Evolutionary conservation across 2,329 filamentous ascomycete species (phyloP), one percentile per base, ranked within the genome.

Genomic region (Rhynchosporium graminicola): DNA sequence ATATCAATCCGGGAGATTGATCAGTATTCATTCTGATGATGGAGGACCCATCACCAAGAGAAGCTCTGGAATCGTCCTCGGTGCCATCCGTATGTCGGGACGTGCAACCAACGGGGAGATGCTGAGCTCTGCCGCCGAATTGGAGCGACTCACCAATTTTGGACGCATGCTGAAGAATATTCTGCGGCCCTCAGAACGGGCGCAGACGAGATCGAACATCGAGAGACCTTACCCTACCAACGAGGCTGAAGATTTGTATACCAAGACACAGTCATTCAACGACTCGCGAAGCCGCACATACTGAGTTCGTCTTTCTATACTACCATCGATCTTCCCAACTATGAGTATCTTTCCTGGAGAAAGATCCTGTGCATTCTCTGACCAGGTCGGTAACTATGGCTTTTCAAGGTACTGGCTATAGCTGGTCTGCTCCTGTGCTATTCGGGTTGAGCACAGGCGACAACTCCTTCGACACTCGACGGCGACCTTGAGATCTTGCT

Each of bases 211-310:
- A 57, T 54, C 61, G 0, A 58, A 55, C 48, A 60, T 56, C 1
- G 57, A 62, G 36, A 47, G 26, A 6, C n/a, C 40, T 29, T 63
- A 55, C 54, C 60, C 56, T 33, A 62, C 65, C 29, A 63, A 65
- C 54, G 65, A 68, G 13, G 74, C 83, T 13, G 81, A 81, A 1
- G 82, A 84, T 0, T 82, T 83, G 0, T 82, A 47, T 31, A 64
- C 67, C 50, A 70, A 73, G 46, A 70, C 71, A 54, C 62, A 73
- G 29, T 57, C 54, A 1, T 57, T 57, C 15, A 28, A 57, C 31
- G 13, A 33, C 31, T 31, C 28, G n/a, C 42, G 54, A 15, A 45
- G 28, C 26, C 54, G 40, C 12, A 26, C 20, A 57, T 57, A 31
- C 15, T 43, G 45, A 40, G 33, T 57, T 8, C n/a, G 20, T 20